Base-by-base conservation (phyloP, 2,329 filamentous ascomycete genomes). In the Emmonsia crescens region DNA sequence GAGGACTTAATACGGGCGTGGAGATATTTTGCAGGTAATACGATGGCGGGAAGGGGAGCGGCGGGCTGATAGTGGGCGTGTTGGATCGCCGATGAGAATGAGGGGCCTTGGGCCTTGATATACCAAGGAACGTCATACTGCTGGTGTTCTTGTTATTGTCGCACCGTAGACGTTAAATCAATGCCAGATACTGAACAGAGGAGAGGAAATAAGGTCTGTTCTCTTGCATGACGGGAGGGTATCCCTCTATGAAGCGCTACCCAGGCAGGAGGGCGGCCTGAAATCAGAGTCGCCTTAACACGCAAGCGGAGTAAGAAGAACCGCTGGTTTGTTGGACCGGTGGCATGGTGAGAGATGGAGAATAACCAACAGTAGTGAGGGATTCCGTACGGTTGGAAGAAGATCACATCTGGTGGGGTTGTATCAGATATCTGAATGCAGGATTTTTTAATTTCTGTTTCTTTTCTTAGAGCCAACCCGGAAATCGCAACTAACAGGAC, bases 71-170 rank as follows among this genome's bases (percentile, higher is more conserved):
- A 16, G 56, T 57, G 19, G 56, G 56, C 9, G 56, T 46, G 19
- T 33, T 57, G 24, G 56, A 57, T 24, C 56, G 56, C 40, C 56
- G 40, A 57, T n/a, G 14, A 44, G 38, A 27, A 57, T 57, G 12
- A 19, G 56, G n/a, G 14, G 27, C 40, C 24, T 46, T 33, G 3
- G 56, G 56, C 3, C 27, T 44, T 33, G 40, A n/a, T 57, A 46
- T 57, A 46, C 38, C 56, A 24, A 57, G 40, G 40, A 57, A 57
- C 14, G 56, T 31, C 56, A 57, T 57, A 5, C 27, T 57, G 56
- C 51, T 36, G 4, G 5, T 40, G 33, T 38, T 40, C 10, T 40
- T 16, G 33, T 56, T 56, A 27, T 38, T 56, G 51, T 36, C 51
- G 51, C 12, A 27, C 12, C 8, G 52, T 21, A 56, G 52, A 56